These are phyloP conservation scores for Xylariaceae sp. DNA, from an alignment of 2,329 filamentous ascomycete genomes.

Conservation along the genomic window DNA sequence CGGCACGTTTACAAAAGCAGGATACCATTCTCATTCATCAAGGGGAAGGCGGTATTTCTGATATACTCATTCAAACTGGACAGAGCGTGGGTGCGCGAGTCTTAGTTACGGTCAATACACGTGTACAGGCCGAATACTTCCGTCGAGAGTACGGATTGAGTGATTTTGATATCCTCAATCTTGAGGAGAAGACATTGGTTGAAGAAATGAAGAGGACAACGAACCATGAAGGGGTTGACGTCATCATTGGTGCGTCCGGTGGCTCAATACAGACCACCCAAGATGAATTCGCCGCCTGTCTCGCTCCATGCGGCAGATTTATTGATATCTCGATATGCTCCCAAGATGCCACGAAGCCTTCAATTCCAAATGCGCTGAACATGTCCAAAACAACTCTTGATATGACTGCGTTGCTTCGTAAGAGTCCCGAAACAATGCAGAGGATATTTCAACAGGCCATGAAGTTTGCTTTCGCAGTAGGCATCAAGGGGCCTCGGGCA, in stretches of 20 bases:
- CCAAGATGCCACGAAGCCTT: too few species aligned
- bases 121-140: neutral
- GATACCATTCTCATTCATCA: too few species aligned
- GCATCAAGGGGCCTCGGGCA: neutral
- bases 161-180: neutral
- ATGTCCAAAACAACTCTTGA: too few species aligned
- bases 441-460: neutral
- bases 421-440: too few species aligned
- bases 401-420: too few species aligned
- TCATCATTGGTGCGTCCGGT: neutral
- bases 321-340: neutral
- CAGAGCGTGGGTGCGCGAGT: neutral
- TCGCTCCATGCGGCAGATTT: constrained; percentile 1
- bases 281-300: neutral
- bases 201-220: neutral
- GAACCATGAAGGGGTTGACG: constrained; percentile 1
- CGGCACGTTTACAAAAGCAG: too few species aligned
- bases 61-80: too few species aligned
- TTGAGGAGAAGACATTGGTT: neutral
- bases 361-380: too few species aligned
- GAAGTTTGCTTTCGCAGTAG: neutral
- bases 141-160: neutral
- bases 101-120: neutral
- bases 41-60: too few species aligned
- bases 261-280: neutral